These are phyloP conservation scores for Podaxis rugospora DNA, from an alignment of 768 basidiomycete genomes.

Conservation along the genomic window DNA sequence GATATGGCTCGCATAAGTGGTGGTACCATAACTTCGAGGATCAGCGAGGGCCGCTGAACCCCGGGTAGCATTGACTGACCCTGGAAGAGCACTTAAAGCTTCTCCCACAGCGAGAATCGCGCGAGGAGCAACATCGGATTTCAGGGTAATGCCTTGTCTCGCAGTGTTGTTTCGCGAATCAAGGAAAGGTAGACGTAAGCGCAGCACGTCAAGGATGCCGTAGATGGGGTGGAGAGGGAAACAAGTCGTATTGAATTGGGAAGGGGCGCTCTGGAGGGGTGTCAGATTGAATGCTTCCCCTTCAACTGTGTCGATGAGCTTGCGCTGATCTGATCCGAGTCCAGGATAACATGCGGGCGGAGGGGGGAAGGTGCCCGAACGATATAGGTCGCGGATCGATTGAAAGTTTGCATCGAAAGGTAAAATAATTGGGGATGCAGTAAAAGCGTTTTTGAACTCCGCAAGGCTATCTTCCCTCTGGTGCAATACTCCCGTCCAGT, in stretches of 20 bases:
- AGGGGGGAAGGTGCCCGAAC: constrained; percentile 49
- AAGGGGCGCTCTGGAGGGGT: constrained; percentile 22
- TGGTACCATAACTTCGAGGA: constrained; percentile 52
- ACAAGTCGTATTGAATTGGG: constrained; percentile 45
- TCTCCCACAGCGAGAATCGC: constrained; percentile 49
- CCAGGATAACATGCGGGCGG: constrained; percentile 61
- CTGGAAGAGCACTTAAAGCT: constrained; percentile 40
- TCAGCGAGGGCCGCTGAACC: constrained; percentile 32
- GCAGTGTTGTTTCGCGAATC: constrained; percentile 38
- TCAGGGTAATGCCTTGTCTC: constrained; percentile 48
- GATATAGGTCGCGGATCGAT: constrained; percentile 36
- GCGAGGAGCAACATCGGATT: constrained; percentile 38
- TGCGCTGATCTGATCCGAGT: constrained; percentile 32
- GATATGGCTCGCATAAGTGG: constrained; percentile 51
- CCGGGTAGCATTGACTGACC: constrained; percentile 21
- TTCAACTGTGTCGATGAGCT: constrained; percentile 46
- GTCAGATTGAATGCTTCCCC: constrained; percentile 44
- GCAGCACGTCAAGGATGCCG: constrained; percentile 53
- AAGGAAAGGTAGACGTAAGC: constrained; percentile 53
- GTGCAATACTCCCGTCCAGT: constrained; percentile 51
- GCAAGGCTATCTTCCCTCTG: constrained; percentile 38
- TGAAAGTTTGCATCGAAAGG: constrained; percentile 52
- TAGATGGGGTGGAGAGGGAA: constrained; percentile 58
- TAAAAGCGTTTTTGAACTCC: constrained; percentile 43
- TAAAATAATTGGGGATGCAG: constrained; percentile 44